Evolutionary conservation across 1,284 basidiomycete species (phyloP).

Genomic region (Trametes hirsuta): DNA sequence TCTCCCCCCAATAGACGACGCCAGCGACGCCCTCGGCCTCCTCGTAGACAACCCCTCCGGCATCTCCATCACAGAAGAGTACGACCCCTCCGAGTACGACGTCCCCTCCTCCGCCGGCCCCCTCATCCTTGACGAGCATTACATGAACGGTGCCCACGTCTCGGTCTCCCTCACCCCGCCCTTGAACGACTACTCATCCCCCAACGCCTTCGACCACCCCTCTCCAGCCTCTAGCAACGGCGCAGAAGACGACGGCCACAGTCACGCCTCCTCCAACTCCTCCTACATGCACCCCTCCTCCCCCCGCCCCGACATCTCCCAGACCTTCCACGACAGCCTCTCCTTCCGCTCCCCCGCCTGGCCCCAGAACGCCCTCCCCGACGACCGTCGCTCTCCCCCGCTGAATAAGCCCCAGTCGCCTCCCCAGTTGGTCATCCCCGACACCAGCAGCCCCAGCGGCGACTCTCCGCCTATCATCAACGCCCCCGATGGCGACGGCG

Average conservation of each 20-base stretch:
- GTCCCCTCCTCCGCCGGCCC: constrained; percentile 50
- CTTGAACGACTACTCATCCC: constrained; percentile 42
- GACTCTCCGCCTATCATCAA: constrained; percentile 60
- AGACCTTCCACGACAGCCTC: constrained; percentile 57
- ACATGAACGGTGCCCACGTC: constrained; percentile 46
- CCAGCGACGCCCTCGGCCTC: constrained; percentile 45
- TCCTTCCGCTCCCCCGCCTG: constrained; percentile 67
- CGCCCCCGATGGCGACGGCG: constrained; percentile 64
- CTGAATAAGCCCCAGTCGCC: constrained; percentile 64
- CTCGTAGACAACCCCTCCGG: constrained; percentile 44
- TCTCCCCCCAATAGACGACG: constrained; percentile 54
- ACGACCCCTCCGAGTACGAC: constrained; percentile 74
- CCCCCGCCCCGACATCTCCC: constrained; percentile 57
- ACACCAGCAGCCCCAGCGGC: constrained; percentile 36
- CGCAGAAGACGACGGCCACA: constrained; percentile 50
- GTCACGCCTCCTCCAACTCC: constrained; percentile 68
- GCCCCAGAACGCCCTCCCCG: constrained; percentile 51
- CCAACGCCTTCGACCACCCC: constrained; percentile 54
- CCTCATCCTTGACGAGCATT: constrained; percentile 61
- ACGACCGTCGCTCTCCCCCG: constrained; percentile 46
- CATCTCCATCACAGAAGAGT: constrained; percentile 46
- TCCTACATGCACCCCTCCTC: constrained; percentile 53
- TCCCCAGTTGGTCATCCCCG: constrained; percentile 70
- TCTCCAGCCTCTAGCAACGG: constrained; percentile 65
- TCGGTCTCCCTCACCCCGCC: constrained; percentile 45